Base-by-base conservation (phyloP, 2,329 filamentous ascomycete genomes). In the Fusarium sp. region DNA sequence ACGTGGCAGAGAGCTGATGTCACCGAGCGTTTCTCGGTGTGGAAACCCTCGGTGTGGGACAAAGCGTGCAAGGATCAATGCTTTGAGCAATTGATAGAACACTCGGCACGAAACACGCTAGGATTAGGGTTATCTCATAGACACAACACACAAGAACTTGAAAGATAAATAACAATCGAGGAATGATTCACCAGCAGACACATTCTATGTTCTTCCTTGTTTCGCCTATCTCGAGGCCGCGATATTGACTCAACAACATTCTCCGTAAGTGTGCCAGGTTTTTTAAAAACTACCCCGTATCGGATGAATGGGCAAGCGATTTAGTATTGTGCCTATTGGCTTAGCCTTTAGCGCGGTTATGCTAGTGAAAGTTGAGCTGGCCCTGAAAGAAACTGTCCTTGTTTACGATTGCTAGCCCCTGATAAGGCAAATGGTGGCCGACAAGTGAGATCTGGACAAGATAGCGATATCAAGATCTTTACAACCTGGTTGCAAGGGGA, bases 1-100 rank as follows among this genome's bases (percentile, higher is more conserved):
- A 82, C 80, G 80, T 82, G 80, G 5, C 1, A 3, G 6, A 18
- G 37, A 47, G 37, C 50, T 62, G 62, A 64, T 69, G 65, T 70
- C 72, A 68, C 72, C 52, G 42, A 62, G 47, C 47, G 35, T 31
- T n/a, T 27, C 24, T 68, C 56, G 71, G 71, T 71, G 59, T 71
- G 56, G 68, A 20, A 50, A 50, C 24, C 2, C 9, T 29, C 24
- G 24, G 47, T 52, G 47, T 31, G 47, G 27, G 47, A 52, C 47
- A 29, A 52, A 3, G 16, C 24, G 27, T 47, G 42, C 42, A 52
- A 29, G 47, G 47, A 31, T 52, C 10, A 52, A 14, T n/a, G 27
- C 18, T 31, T 31, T 52, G 18, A 31, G 27, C 27, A 13, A n/a
- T 10, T 13, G 47, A 52, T n/a, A 31, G 18, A 31, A 14, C 13